Base-by-base conservation (phyloP, 176 grass and related monocot genomes). In the Oryza coarctata region DNA sequence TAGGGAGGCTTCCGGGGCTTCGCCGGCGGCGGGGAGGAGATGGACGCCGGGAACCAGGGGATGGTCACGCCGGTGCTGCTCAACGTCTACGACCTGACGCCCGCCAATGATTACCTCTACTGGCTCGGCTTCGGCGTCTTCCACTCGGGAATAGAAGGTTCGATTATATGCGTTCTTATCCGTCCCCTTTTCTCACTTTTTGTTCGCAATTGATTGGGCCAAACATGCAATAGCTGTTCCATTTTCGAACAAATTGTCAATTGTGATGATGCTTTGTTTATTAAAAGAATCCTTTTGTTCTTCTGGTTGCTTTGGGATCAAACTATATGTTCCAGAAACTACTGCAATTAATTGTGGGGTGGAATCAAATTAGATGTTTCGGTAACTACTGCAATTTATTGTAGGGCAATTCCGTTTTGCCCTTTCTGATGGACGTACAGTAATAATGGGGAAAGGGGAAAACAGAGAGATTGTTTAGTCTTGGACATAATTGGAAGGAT, bases 141-240 rank as follows among this genome's bases (percentile, higher is more conserved):
- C 87, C 92, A 94, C 70, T 94, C 92, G 26, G 92, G 92, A 60
- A 94, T 94, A 78, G 89, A 94, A 94, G 92, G 92, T 89, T 11
- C 7, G 3, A 13, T 20, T 20, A 23, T 0, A 58, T 5, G 4
- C 44, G 0, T 50, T 52, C 17, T 34, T 6, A 12, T 3, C 7
- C 49, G 12, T 40, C 50, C 2, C 12, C 12, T 28, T 43, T 43
- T 70, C 8, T 3, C n/a, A n/a, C 50, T 28, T 10, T 27, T 22
- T 9, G 35, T 12, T n/a, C 4, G 32, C 22, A 22, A 15, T 49
- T 23, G 6, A 15, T 75, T 57, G 5, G 65, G 33, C 32, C 32
- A 10, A n/a, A 10, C 43, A 33, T 33, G 14, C 43, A 33, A 33
- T 33, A 33, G 18, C 17, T 68, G 47, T 55, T 32, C 28, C 11